A percentile compares a stretch with the other conserved stretches of the same genome.
Conservation (phyloP, 345 rosid genomes). For the Camelina laxa region DNA sequence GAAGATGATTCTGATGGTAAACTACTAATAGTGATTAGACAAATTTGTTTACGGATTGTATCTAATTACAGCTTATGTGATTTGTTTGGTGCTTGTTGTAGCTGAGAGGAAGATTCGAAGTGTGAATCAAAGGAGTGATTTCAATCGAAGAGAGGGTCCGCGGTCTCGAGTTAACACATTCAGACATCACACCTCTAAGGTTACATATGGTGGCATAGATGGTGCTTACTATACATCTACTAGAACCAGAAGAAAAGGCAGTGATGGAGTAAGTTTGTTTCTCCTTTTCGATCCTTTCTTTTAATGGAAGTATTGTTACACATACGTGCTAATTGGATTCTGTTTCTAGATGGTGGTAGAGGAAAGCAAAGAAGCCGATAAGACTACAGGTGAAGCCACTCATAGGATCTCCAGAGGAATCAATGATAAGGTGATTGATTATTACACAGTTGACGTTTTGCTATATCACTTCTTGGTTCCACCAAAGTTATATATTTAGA, state of each 20-base stretch:
- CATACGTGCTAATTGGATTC: neutral
- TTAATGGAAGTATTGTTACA: neutral
- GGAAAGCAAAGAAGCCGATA: slow-evolving; percentile 89
- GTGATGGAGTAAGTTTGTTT: slow-evolving; percentile 69
- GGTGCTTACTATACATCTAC: slow-evolving; percentile 81
- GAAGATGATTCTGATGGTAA: slow-evolving; percentile 67
- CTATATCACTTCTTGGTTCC: neutral
- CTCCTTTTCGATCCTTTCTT: neutral
- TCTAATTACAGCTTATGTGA: neutral
- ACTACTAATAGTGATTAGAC: neutral
- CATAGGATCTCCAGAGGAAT: slow-evolving; percentile 86
- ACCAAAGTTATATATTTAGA: neutral
- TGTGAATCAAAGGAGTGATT: slow-evolving; percentile 41
- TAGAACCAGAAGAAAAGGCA: slow-evolving; percentile 60
- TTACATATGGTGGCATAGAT: slow-evolving; percentile 79
- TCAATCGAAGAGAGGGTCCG: slow-evolving; percentile 37
- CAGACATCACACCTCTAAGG: slow-evolving; percentile 58
- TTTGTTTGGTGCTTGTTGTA: slow-evolving; percentile 31
- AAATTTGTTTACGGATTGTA: neutral
- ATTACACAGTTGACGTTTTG: neutral
- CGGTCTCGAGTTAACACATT: slow-evolving; percentile 44
- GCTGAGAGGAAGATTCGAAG: slow-evolving; percentile 49
- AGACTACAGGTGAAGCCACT: slow-evolving; percentile 70
- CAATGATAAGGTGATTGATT: slow-evolving; percentile 71
- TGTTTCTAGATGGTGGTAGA: slow-evolving; percentile 64